These are phyloP conservation scores for Azolla pinnata DNA, from an alignment of 75 land plant genomes.

Conservation along the genomic window DNA sequence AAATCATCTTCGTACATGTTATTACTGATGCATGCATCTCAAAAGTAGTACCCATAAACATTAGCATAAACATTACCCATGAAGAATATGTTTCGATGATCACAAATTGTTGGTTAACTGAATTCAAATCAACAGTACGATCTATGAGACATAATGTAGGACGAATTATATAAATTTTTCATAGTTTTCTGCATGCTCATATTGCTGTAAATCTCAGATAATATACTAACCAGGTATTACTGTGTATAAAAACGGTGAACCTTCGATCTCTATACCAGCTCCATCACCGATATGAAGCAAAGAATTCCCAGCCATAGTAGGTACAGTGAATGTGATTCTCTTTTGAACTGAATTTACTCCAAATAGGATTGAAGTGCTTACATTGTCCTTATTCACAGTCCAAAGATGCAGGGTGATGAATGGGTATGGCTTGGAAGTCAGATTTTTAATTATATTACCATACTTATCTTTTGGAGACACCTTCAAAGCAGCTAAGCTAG, in stretches of 20 bases:
- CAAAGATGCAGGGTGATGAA: neutral
- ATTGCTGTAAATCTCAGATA: too few relatives aligned
- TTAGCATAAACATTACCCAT: too few relatives aligned
- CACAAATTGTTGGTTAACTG: too few relatives aligned
- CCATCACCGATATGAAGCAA: conserved; percentile 1
- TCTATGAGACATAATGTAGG: too few relatives aligned
- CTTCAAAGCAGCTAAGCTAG: neutral
- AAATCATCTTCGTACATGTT: too few relatives aligned
- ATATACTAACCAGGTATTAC: neutral
- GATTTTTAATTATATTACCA: neutral
- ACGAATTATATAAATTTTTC: too few relatives aligned
- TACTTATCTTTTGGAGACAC: neutral
- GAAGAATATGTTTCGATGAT: too few relatives aligned
- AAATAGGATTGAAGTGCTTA: neutral
- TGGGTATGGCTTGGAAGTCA: neutral
- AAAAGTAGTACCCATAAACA: too few relatives aligned
- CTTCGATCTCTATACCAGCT: neutral
- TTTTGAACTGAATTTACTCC: neutral
- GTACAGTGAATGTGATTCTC: neutral
- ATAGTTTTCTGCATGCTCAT: too few relatives aligned
- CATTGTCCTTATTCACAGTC: neutral
- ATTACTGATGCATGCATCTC: too few relatives aligned
- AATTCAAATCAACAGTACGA: too few relatives aligned
- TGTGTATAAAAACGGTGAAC: neutral
- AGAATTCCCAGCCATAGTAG: neutral